phyloP scores from a whole-genome alignment of 78 protist species.

The Trichosphaerium sp. region DNA sequence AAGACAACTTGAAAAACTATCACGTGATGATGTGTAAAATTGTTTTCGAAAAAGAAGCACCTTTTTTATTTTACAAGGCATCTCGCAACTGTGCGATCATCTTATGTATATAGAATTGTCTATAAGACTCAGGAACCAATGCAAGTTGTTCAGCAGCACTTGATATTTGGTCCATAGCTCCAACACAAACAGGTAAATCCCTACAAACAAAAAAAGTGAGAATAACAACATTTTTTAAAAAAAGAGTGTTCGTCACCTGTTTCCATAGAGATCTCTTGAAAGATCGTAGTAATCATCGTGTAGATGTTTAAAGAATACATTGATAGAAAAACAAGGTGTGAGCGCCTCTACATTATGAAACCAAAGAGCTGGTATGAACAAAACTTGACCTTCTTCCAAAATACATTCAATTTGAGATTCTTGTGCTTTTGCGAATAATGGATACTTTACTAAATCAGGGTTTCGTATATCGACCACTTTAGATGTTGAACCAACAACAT shows the following conservation, averaged over 20 bases:
- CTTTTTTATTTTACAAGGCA: no score
- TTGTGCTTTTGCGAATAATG: background rate
- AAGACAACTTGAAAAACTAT: no score
- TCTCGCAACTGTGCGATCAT: background rate
- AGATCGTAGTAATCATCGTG: conserved; percentile 1
- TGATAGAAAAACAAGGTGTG: conserved; percentile 1
- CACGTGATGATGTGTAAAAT: no score
- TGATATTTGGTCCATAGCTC: background rate
- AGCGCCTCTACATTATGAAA: conserved; percentile 7
- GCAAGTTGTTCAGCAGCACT: background rate
- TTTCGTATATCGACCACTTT: background rate
- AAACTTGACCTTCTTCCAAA: background rate
- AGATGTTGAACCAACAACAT: conserved; percentile 2
- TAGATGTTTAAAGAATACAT: conserved; percentile 6
- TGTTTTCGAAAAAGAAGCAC: no score
- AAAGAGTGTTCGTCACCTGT: background rate
- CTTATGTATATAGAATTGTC: background rate
- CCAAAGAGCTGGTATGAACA: conserved; percentile 15
- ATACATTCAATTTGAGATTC: background rate
- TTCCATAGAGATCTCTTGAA: conserved; percentile 12
- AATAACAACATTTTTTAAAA: background rate
- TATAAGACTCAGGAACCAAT: background rate
- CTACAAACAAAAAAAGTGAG: background rate
- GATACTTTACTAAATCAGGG: background rate
- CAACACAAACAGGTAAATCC: background rate